These are phyloP conservation scores for Aureobasidium melanogenum DNA, from an alignment of 2,329 filamentous ascomycete genomes.

Conservation along the genomic window DNA sequence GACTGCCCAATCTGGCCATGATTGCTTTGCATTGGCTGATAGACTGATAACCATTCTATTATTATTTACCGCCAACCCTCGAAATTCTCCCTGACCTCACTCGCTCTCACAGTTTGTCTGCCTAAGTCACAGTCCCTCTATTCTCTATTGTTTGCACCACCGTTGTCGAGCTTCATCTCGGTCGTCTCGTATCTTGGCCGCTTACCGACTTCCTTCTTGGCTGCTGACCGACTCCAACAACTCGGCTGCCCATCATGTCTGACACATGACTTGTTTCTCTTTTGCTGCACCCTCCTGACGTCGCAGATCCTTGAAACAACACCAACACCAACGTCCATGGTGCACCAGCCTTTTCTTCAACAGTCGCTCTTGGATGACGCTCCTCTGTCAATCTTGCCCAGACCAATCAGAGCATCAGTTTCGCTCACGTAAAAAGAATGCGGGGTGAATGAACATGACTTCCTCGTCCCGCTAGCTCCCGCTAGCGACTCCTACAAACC, in stretches of 20 bases:
- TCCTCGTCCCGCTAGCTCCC: neutral
- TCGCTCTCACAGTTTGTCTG: neutral
- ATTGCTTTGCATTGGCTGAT: neutral
- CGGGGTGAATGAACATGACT: neutral
- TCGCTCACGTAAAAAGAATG: neutral
- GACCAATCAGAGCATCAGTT: neutral
- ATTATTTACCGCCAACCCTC: neutral
- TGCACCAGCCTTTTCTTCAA: neutral
- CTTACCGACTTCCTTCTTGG: neutral
- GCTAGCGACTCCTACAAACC: neutral
- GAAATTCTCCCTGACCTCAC: neutral
- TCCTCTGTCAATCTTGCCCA: neutral
- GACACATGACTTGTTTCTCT: neutral
- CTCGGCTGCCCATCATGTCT: neutral
- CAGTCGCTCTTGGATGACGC: neutral
- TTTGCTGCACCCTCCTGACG: neutral
- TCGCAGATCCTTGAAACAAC: neutral
- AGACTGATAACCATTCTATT: neutral
- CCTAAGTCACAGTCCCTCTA: neutral
- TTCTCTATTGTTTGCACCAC: neutral
- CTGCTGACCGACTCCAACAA: neutral
- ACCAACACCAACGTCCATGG: neutral
- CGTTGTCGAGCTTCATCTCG: neutral
- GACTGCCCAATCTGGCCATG: neutral
- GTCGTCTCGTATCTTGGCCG: neutral